These are phyloP conservation scores for Penicillium nucicola DNA, from an alignment of 495 filamentous ascomycete species.

Conservation along the genomic window DNA sequence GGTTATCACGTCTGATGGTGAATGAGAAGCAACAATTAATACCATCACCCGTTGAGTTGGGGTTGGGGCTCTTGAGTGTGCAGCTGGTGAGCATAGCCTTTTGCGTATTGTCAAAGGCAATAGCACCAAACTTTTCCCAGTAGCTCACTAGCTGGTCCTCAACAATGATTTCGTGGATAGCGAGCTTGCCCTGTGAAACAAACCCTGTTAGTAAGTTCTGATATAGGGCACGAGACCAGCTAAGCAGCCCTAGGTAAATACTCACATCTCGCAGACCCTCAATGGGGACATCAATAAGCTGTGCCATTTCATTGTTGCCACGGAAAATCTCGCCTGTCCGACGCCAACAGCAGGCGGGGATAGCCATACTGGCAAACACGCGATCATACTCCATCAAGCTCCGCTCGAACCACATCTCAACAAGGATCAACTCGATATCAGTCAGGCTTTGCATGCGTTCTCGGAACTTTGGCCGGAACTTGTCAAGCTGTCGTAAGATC, in stretches of 20 bases:
- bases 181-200: constrained; percentile 73
- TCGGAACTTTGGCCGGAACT: constrained; percentile 91
- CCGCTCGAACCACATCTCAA: constrained; percentile 98
- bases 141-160: constrained; percentile 94
- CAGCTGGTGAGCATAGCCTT: constrained; percentile 97
- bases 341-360: constrained; percentile 96
- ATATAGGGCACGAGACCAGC: background rate
- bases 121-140: constrained; percentile 99
- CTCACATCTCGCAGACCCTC: constrained; percentile 87
- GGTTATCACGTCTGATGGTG: constrained; percentile 86
- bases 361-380: constrained; percentile 98
- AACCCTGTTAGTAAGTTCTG: background rate
- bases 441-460: constrained; percentile 89
- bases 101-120: constrained; percentile 93
- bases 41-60: constrained; percentile 64
- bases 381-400: constrained; percentile 96
- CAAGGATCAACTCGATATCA: constrained; percentile 86
- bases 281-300: constrained; percentile 90
- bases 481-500: constrained; percentile 85
- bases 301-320: constrained; percentile 98
- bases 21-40: constrained; percentile 98
- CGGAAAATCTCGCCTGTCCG: constrained; percentile 96
- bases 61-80: constrained; percentile 80
- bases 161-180: constrained; percentile 91
- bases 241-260: constrained; percentile 3